A percentile compares a stretch with the other conserved stretches of the same genome.
Conservation (phyloP, 768 basidiomycete species). For the Termitomyces sp. region DNA sequence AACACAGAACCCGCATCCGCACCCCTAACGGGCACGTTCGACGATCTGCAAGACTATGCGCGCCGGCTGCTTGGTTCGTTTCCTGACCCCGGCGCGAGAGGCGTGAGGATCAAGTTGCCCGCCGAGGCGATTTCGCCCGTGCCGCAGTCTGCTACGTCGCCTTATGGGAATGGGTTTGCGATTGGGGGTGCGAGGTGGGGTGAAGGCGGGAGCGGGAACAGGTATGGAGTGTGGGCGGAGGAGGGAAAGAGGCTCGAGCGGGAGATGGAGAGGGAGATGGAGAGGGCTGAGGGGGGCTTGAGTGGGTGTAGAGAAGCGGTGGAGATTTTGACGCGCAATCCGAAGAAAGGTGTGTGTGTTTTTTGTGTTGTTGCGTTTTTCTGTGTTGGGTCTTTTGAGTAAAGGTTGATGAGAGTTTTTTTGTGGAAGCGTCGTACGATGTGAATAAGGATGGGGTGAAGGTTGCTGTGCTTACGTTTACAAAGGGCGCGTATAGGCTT, state of each 20-base stretch:
- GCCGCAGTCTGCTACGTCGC: constrained; percentile 21
- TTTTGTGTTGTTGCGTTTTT: not conserved
- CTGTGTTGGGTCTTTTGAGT: not conserved
- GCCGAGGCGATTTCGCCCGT: constrained; percentile 21
- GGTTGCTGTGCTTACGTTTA: constrained; percentile 88
- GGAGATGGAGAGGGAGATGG: constrained; percentile 24
- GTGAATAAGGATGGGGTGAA: constrained; percentile 90
- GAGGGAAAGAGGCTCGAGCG: constrained; percentile 28
- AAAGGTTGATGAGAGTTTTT: too few species aligned
- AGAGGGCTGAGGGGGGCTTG: constrained; percentile 37
- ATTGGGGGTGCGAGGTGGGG: not conserved
- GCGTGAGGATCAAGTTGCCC: constrained; percentile 22
- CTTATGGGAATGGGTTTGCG: not conserved
- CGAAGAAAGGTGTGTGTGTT: constrained; percentile 70
- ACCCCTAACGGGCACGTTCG: constrained; percentile 27
- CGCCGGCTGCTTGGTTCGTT: constrained; percentile 45
- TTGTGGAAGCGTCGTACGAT: constrained; percentile 77
- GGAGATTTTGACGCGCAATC: constrained; percentile 85
- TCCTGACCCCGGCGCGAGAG: constrained; percentile 26
- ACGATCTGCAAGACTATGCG: constrained; percentile 53
- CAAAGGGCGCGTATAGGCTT: constrained; percentile 86
- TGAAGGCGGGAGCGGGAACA: too few species aligned
- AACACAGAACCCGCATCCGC: constrained; percentile 10
- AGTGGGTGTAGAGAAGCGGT: constrained; percentile 80
- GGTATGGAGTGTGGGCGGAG: constrained; percentile 21